Conservation (phyloP, 129 eudicot genomes). For the Glebionis coronaria region DNA sequence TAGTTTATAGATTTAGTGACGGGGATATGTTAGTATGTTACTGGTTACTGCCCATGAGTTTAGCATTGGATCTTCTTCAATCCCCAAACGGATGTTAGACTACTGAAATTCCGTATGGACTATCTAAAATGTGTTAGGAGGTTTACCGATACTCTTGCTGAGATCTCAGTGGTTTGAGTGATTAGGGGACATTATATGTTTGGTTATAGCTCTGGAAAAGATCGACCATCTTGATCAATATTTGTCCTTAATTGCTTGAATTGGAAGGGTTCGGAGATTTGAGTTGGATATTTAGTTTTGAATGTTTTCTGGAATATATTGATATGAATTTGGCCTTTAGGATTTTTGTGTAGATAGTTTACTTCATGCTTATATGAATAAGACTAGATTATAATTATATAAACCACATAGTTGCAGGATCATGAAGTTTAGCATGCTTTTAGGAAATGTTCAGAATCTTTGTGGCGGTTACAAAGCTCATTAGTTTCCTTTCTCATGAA, state of each 20-base stretch:
- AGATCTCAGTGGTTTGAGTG: no score
- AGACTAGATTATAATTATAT: neutral
- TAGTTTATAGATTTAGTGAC: no score
- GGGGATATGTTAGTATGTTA: no score
- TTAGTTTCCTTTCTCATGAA: neutral
- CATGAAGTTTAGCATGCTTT: slow-evolving; percentile 1
- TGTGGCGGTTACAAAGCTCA: neutral
- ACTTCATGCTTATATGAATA: neutral
- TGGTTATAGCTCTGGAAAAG: neutral
- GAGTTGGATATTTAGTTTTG: slow-evolving; percentile 9
- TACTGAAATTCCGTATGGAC: no score
- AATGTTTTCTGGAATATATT: slow-evolving; percentile 3
- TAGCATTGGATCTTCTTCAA: no score
- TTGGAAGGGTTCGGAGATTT: slow-evolving; percentile 5
- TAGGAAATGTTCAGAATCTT: neutral
- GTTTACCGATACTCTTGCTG: no score
- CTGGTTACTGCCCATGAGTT: no score
- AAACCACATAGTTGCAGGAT: slow-evolving; percentile 3
- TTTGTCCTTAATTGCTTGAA: slow-evolving; percentile 14
- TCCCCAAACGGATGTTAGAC: no score
- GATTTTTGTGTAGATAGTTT: neutral
- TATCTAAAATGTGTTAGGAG: no score
- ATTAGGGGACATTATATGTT: neutral
- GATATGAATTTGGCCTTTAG: slow-evolving; percentile 10
- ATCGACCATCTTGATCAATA: neutral